Percentiles rank a stretch among this genome's conserved stretches.
phyloP scores from a whole-genome alignment of 2,329 filamentous ascomycete species.

The Lasiodiplodia sp. region DNA sequence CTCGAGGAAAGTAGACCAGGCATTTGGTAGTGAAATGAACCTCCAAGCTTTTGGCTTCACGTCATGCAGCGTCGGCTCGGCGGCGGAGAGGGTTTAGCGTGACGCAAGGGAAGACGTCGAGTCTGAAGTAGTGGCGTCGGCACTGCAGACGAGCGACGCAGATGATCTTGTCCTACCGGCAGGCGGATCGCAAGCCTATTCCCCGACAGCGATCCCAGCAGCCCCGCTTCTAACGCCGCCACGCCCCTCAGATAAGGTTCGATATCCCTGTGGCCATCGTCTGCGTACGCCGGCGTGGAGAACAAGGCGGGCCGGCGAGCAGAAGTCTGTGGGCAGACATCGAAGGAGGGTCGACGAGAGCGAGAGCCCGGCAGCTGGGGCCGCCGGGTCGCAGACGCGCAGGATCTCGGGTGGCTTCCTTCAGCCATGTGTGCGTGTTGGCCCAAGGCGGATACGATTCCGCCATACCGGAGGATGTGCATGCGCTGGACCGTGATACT shows the following conservation, averaged over 20 bases:
- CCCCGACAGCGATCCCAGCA: slow-evolving; percentile 17
- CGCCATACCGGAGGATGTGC: slow-evolving; percentile 8
- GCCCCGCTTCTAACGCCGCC: slow-evolving; percentile 18
- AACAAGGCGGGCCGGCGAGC: neutral
- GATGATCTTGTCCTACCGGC: slow-evolving; percentile 24
- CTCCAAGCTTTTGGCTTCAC: slow-evolving; percentile 26
- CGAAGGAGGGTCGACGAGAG: neutral
- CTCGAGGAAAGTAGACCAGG: neutral
- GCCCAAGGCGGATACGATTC: slow-evolving; percentile 4
- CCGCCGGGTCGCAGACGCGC: neutral
- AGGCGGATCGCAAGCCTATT: slow-evolving; percentile 27
- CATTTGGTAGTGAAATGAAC: slow-evolving; percentile 14
- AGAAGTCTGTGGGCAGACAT: neutral
- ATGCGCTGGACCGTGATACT: slow-evolving; percentile 24
- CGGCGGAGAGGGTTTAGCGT: slow-evolving; percentile 16
- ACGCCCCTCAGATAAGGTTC: slow-evolving; percentile 23
- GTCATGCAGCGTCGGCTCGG: slow-evolving; percentile 20
- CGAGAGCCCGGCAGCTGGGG: slow-evolving; percentile 13
- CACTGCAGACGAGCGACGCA: slow-evolving; percentile 15
- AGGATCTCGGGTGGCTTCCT: slow-evolving; percentile 26
- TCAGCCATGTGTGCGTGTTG: slow-evolving; percentile 14
- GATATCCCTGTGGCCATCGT: neutral
- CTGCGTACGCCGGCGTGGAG: neutral
- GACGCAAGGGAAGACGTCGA: slow-evolving; percentile 16
- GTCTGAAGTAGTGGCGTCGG: slow-evolving; percentile 26